Conservation (phyloP, 192 early-diverging fungal genomes). For the Umbelopsis ramanniana region DNA sequence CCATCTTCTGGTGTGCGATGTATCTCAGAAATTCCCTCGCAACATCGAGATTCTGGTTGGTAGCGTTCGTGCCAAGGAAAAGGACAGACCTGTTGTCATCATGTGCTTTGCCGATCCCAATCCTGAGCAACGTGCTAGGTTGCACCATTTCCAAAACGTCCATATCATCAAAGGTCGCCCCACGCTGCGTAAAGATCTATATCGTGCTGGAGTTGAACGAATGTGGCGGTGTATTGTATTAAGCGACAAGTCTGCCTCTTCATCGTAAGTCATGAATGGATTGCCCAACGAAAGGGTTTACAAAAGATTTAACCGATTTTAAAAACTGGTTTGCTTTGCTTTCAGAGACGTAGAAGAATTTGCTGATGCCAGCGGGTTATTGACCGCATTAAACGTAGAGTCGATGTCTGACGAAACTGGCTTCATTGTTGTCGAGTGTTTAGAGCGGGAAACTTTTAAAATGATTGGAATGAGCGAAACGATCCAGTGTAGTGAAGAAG, state of each 20-base stretch:
- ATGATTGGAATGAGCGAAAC: slow-evolving; percentile 70
- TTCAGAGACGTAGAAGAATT: slow-evolving; percentile 22
- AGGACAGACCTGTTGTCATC: slow-evolving; percentile 59
- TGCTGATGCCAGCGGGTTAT: slow-evolving; percentile 66
- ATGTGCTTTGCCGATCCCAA: slow-evolving; percentile 54
- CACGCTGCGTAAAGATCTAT: slow-evolving; percentile 61
- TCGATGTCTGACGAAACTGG: slow-evolving; percentile 52
- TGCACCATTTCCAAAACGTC: slow-evolving; percentile 57
- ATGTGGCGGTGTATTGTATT: slow-evolving; percentile 62
- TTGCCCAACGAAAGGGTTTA: not conserved
- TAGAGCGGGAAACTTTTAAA: slow-evolving; percentile 77
- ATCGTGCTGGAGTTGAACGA: slow-evolving; percentile 56
- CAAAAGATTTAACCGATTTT: too few species aligned
- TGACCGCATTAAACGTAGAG: slow-evolving; percentile 72
- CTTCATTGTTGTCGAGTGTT: slow-evolving; percentile 75
- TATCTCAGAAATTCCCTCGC: slow-evolving; percentile 59
- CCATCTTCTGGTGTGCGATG: slow-evolving; percentile 66
- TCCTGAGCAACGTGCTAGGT: slow-evolving; percentile 35
- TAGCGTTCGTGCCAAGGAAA: slow-evolving; percentile 63
- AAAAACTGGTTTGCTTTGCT: not conserved
- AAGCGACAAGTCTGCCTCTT: slow-evolving; percentile 39
- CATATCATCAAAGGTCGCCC: slow-evolving; percentile 62
- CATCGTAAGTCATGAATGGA: slow-evolving; percentile 20
- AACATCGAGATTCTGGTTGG: slow-evolving; percentile 73
- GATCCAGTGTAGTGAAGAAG: slow-evolving; percentile 53